These are phyloP conservation scores for Coprinopsis sp. DNA, from an alignment of 768 basidiomycete species.

Conservation along the genomic window DNA sequence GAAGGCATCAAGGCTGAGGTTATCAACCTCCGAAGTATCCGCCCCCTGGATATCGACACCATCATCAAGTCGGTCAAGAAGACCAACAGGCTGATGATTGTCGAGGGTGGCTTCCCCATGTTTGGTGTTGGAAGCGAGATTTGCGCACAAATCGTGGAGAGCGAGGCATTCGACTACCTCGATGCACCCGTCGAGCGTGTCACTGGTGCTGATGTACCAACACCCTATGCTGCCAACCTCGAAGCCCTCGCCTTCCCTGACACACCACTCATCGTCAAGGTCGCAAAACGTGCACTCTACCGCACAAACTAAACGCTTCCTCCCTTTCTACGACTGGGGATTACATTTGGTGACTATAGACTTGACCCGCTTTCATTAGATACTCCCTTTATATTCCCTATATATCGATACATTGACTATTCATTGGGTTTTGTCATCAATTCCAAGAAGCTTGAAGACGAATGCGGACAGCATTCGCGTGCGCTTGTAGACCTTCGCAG, in stretches of 20 bases:
- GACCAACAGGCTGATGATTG: conserved; percentile 94
- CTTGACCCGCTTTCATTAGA: conserved; percentile 24
- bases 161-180: conserved; percentile 96
- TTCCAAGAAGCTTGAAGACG: conserved; percentile 41
- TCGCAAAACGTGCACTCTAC: conserved; percentile 90
- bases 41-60: conserved; percentile 96
- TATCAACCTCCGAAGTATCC: conserved; percentile 93
- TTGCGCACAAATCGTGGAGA: conserved; percentile 95
- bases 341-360: conserved; percentile 15
- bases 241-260: conserved; percentile 94
- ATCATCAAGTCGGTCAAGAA: conserved; percentile 98
- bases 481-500: conserved; percentile 91
- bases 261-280: conserved; percentile 85
- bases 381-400: conserved; percentile 22
- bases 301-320: conserved; percentile 62
- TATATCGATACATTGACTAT: conserved; percentile 11
- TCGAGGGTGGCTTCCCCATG: conserved; percentile 97
- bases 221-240: conserved; percentile 89
- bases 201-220: conserved; percentile 96
- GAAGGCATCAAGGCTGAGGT: conserved; percentile 98
- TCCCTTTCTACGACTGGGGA: conserved; percentile 10
- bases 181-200: conserved; percentile 98
- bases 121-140: conserved; percentile 99
- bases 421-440: conserved; percentile 2
- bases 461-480: conserved; percentile 93